Percentiles rank a stretch among this genome's conserved stretches.
Evolutionary conservation across 108 stramenopile species (phyloP).

Genomic region (Epipyxis sp.): DNA sequence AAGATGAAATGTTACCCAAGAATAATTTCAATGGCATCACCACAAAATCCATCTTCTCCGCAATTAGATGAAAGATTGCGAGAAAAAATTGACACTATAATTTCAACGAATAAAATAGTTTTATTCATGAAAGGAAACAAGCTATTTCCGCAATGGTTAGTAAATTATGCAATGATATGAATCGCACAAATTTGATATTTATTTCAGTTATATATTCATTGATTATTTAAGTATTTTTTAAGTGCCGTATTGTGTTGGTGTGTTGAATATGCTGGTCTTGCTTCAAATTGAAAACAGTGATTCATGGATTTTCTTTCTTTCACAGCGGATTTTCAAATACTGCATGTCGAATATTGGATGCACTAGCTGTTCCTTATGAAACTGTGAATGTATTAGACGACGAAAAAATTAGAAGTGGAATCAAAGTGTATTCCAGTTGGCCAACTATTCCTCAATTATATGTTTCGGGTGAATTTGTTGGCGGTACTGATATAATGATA

Average conservation of each 20-base stretch:
- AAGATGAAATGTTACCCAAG: no score
- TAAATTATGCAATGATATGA: no score
- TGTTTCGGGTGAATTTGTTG: slow-evolving; percentile 90
- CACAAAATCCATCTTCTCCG: no score
- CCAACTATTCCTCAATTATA: slow-evolving; percentile 73
- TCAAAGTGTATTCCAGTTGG: slow-evolving; percentile 31
- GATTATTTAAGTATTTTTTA: not conserved
- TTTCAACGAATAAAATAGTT: slow-evolving; percentile 71
- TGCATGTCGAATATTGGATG: slow-evolving; percentile 78
- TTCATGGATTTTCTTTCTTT: not conserved
- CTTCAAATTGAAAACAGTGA: not conserved
- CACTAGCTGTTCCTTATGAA: slow-evolving; percentile 72
- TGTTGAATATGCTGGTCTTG: not conserved
- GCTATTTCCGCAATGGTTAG: slow-evolving; percentile 81
- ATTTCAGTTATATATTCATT: no score
- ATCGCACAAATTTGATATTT: no score
- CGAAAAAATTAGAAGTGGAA: slow-evolving; percentile 23
- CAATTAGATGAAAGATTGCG: slow-evolving; percentile 46
- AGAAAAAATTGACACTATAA: slow-evolving; percentile 67
- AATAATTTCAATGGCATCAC: no score
- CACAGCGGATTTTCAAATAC: slow-evolving; percentile 86
- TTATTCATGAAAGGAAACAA: slow-evolving; percentile 96
- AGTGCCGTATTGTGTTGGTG: not conserved
- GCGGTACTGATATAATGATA: slow-evolving; percentile 88
- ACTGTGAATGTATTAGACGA: slow-evolving; percentile 66